These are phyloP conservation scores for Ligustrum vulgare DNA, from an alignment of 257 asterid genomes.

Conservation along the genomic window DNA sequence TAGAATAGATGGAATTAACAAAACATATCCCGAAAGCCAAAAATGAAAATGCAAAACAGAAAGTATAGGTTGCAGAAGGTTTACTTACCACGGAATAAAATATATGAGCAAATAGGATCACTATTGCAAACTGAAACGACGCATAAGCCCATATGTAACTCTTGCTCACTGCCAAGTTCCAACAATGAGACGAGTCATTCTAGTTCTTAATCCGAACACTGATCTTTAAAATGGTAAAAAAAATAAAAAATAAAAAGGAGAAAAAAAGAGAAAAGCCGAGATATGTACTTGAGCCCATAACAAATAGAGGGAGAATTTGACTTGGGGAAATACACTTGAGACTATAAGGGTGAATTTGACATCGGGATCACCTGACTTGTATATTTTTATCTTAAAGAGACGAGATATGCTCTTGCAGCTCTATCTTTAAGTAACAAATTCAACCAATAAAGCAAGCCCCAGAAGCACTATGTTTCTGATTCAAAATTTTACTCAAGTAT, in stretches of 20 bases:
- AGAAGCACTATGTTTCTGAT: neutral
- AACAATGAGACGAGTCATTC: slow-evolving; percentile 18
- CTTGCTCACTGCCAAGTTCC: slow-evolving; percentile 73
- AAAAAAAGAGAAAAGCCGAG: neutral
- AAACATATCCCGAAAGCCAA: neutral
- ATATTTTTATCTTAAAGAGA: neutral
- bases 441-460: neutral
- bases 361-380: neutral
- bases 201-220: neutral
- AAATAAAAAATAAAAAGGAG: neutral
- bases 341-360: too few species aligned
- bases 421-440: neutral
- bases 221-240: neutral
- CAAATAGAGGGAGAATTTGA: neutral
- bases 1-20: neutral
- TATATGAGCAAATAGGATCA: slow-evolving; percentile 89
- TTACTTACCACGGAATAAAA: slow-evolving; percentile 76
- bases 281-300: too few species aligned
- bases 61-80: neutral
- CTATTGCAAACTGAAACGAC: slow-evolving; percentile 94
- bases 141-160: slow-evolving; percentile 97
- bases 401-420: neutral
- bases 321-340: neutral
- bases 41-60: slow-evolving; percentile 1
- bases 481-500: neutral